phyloP scores from a whole-genome alignment of 2,329 filamentous ascomycete species.

The Lojkania enalia region DNA sequence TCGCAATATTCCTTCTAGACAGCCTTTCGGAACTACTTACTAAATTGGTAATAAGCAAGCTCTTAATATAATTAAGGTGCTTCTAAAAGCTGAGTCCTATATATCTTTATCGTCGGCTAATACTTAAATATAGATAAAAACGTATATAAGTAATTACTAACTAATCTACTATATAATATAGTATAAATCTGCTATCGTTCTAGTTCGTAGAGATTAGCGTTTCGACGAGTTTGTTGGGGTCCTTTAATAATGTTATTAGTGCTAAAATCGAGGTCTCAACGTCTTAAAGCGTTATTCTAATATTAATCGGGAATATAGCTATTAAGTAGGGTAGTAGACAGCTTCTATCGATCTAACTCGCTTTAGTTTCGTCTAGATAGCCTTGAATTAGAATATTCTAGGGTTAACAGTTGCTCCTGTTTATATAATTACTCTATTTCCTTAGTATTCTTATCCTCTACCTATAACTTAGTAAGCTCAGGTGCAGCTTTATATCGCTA shows the following conservation, averaged over 20 bases:
- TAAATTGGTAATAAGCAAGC: background rate
- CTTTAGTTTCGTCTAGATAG: background rate
- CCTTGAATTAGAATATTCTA: background rate
- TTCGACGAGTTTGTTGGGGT: background rate
- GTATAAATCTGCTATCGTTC: background rate
- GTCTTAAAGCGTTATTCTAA: constrained; percentile 1
- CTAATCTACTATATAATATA: background rate
- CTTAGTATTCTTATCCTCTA: background rate
- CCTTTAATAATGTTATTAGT: constrained; percentile 2
- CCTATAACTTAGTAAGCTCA: constrained; percentile 1
- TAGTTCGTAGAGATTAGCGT: constrained; percentile 1
- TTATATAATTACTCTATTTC: constrained; percentile 1
- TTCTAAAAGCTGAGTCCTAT: constrained; percentile 1
- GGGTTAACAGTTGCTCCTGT: background rate
- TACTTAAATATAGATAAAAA: background rate
- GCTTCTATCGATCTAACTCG: background rate
- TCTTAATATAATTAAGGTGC: constrained; percentile 1
- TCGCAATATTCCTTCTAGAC: background rate
- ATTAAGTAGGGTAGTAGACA: background rate
- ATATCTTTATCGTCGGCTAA: constrained; percentile 1
- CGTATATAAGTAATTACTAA: background rate
- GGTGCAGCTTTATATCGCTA: background rate
- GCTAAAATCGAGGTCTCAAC: constrained; percentile 1
- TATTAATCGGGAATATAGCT: background rate
- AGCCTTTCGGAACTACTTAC: constrained; percentile 1